A percentile compares a stretch with the other conserved stretches of the same genome.
Conservation (phyloP, 2,329 filamentous ascomycete genomes). For the Trichoderma aggressivum region DNA sequence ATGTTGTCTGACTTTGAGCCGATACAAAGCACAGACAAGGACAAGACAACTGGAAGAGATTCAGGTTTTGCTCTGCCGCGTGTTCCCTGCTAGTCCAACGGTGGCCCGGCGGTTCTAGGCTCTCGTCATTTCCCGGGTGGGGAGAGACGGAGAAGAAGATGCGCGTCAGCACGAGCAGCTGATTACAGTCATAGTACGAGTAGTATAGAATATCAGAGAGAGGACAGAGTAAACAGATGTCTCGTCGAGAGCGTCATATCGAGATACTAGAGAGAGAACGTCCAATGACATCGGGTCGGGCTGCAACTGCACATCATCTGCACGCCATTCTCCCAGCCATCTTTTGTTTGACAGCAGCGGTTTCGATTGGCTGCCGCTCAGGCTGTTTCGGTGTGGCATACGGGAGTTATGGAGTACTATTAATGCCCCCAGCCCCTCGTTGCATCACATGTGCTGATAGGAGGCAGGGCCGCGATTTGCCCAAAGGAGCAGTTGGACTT, state of each 20-base stretch:
- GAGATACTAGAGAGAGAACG: neutral
- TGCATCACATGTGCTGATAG: conserved; percentile 8
- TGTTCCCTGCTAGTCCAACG: conserved; percentile 2
- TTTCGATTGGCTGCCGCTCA: neutral
- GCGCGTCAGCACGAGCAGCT: neutral
- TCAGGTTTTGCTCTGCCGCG: neutral
- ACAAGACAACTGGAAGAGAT: neutral
- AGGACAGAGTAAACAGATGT: neutral
- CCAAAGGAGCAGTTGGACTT: conserved; percentile 2
- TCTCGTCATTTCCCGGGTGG: conserved; percentile 9
- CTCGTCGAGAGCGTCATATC: neutral
- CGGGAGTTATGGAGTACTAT: no score
- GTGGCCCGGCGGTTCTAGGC: neutral
- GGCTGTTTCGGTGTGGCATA: neutral
- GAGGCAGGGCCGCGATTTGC: conserved; percentile 9
- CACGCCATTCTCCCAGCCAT: neutral
- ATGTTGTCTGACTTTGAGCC: neutral
- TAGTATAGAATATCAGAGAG: neutral
- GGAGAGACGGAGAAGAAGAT: neutral
- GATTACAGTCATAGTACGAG: neutral
- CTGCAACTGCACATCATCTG: neutral
- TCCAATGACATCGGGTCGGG: neutral
- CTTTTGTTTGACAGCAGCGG: neutral
- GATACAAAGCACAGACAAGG: neutral
- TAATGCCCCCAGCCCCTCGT: conserved; percentile 1